These are phyloP conservation scores for Hortaea sp. DNA, from an alignment of 2,329 filamentous ascomycete species.

Conservation along the genomic window DNA sequence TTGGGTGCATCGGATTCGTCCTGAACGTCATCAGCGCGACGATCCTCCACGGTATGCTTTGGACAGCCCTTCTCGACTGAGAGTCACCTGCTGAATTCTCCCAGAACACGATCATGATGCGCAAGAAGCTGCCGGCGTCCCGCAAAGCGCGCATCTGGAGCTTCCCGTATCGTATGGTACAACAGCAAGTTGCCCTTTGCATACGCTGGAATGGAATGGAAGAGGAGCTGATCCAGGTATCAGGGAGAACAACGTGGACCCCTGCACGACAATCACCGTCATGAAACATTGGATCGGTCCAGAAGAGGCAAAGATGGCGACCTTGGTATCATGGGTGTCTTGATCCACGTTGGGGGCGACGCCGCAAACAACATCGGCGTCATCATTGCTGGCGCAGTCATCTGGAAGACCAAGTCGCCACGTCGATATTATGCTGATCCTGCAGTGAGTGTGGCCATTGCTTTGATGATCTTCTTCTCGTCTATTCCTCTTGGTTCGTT, in stretches of 20 bases:
- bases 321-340: constrained; percentile 59
- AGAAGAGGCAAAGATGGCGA: constrained; percentile 36
- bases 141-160: too few relatives aligned
- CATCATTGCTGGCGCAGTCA: constrained; percentile 51
- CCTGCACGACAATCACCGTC: constrained; percentile 1
- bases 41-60: too few relatives aligned
- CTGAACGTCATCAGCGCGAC: too few relatives aligned
- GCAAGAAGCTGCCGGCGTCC: too few relatives aligned
- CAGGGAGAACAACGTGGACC: not conserved
- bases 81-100: too few relatives aligned
- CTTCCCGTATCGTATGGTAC: too few relatives aligned
- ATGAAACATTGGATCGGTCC: not conserved
- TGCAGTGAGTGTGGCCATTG: constrained; percentile 57
- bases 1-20: constrained; percentile 59
- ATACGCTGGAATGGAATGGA: too few relatives aligned
- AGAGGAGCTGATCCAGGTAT: constrained; percentile 34
- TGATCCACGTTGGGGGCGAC: constrained; percentile 63
- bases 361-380: constrained; percentile 69
- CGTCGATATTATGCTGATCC: constrained; percentile 63
- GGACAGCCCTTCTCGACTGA: too few relatives aligned
- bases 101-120: too few relatives aligned
- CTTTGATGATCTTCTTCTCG: too few relatives aligned
- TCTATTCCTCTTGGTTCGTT: too few relatives aligned
- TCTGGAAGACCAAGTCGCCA: constrained; percentile 53
- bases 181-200: too few relatives aligned